These are phyloP conservation scores for Boletellus ananas DNA, from an alignment of 768 basidiomycete species.

Conservation along the genomic window DNA sequence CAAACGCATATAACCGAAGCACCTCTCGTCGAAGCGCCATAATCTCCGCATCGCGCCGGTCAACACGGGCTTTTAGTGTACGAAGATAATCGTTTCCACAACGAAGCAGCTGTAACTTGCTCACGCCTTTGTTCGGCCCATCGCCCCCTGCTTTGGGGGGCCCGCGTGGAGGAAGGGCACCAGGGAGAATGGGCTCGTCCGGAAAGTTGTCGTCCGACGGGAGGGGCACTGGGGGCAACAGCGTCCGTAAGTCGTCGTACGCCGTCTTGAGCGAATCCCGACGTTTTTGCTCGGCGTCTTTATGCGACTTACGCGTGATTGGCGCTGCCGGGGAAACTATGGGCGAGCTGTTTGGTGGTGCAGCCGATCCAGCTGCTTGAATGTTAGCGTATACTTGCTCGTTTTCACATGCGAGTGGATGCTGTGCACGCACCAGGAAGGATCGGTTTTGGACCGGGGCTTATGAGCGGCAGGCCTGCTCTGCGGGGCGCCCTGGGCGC, in stretches of 20 bases:
- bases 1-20: slow-evolving; percentile 45
- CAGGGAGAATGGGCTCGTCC: slow-evolving; percentile 76
- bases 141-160: slow-evolving; percentile 81
- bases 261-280: slow-evolving; percentile 95
- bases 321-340: slow-evolving; percentile 36
- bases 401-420: neutral
- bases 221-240: slow-evolving; percentile 86
- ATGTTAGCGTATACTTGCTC: slow-evolving; percentile 1
- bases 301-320: slow-evolving; percentile 79
- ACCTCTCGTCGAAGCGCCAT: slow-evolving; percentile 63
- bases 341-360: slow-evolving; percentile 24
- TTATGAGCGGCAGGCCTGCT: slow-evolving; percentile 35
- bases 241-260: slow-evolving; percentile 75
- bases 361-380: slow-evolving; percentile 33
- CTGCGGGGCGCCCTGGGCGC: slow-evolving; percentile 26
- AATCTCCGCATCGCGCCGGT: slow-evolving; percentile 80
- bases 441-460: slow-evolving; percentile 64
- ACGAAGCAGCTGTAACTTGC: slow-evolving; percentile 87
- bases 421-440: slow-evolving; percentile 53
- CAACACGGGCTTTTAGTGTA: slow-evolving; percentile 69
- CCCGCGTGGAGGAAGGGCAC: slow-evolving; percentile 84
- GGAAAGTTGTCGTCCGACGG: slow-evolving; percentile 70
- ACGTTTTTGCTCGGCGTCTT: slow-evolving; percentile 95
- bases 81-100: slow-evolving; percentile 90
- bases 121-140: slow-evolving; percentile 93